phyloP scores from a whole-genome alignment of 768 basidiomycete species.

The Pulveroboletus sp. region DNA sequence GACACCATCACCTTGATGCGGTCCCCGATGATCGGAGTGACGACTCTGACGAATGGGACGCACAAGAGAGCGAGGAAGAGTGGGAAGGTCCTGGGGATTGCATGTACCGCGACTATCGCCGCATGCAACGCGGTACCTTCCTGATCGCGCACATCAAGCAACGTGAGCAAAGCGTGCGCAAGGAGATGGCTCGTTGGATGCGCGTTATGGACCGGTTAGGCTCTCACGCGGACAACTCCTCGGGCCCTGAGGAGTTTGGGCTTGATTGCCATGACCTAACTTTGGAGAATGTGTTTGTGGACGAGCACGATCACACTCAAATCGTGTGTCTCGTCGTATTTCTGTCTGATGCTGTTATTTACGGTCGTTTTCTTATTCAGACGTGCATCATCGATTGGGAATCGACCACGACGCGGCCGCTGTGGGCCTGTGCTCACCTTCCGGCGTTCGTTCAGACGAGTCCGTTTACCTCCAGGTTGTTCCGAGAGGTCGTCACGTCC shows the following conservation, averaged over 20 bases:
- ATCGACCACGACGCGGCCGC: slow-evolving; percentile 79
- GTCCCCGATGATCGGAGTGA: slow-evolving; percentile 72
- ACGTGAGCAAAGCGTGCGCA: slow-evolving; percentile 57
- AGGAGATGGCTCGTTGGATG: slow-evolving; percentile 72
- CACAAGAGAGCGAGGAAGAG: slow-evolving; percentile 76
- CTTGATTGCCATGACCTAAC: slow-evolving; percentile 85
- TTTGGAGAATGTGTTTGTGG: slow-evolving; percentile 81
- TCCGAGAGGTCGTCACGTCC: slow-evolving; percentile 57
- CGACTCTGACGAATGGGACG: slow-evolving; percentile 73
- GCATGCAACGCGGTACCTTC: slow-evolving; percentile 78
- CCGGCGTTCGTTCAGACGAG: slow-evolving; percentile 78
- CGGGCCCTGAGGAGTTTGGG: slow-evolving; percentile 57
- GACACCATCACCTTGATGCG: slow-evolving; percentile 63
- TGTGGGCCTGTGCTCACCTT: slow-evolving; percentile 82
- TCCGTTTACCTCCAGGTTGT: slow-evolving; percentile 66
- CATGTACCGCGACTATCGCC: slow-evolving; percentile 80
- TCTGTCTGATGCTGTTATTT: neutral
- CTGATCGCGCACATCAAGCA: slow-evolving; percentile 63
- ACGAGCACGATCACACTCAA: slow-evolving; percentile 56
- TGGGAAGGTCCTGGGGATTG: slow-evolving; percentile 67
- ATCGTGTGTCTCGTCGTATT: slow-evolving; percentile 49
- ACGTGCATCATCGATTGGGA: slow-evolving; percentile 90
- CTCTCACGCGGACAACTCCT: slow-evolving; percentile 25
- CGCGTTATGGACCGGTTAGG: slow-evolving; percentile 58
- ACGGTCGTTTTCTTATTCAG: slow-evolving; percentile 33